These are phyloP conservation scores for Russula sp. DNA, from an alignment of 768 basidiomycete species.

Conservation along the genomic window DNA sequence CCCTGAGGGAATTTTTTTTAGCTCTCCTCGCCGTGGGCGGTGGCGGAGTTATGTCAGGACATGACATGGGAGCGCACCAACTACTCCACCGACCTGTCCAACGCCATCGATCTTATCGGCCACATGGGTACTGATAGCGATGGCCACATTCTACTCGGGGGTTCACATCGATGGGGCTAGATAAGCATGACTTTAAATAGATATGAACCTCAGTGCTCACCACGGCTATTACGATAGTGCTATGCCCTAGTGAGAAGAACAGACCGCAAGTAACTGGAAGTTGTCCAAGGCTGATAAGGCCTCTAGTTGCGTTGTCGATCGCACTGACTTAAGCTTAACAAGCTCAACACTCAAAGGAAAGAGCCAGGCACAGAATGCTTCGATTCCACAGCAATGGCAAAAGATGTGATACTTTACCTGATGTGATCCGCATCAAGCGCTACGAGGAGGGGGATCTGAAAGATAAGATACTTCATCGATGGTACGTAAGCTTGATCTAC, in stretches of 20 bases:
- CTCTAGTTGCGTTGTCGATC: constrained; percentile 87
- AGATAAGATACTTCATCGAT: background rate
- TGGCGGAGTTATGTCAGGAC: background rate
- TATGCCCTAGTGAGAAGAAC: constrained; percentile 89
- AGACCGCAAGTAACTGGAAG: constrained; percentile 83
- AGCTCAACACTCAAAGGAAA: constrained; percentile 9
- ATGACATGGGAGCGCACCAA: constrained; percentile 50
- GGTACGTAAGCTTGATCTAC: background rate
- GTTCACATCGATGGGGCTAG: background rate
- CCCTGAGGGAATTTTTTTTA: constrained; percentile 42
- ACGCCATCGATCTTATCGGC: constrained; percentile 58
- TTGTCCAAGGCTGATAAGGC: constrained; percentile 68
- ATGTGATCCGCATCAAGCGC: constrained; percentile 90
- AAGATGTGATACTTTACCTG: constrained; percentile 46
- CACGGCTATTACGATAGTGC: constrained; percentile 81
- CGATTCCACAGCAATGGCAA: constrained; percentile 8
- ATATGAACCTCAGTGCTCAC: constrained; percentile 41
- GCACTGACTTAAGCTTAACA: constrained; percentile 60
- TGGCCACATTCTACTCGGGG: constrained; percentile 60
- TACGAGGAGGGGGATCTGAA: constrained; percentile 34
- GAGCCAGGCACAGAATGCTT: background rate
- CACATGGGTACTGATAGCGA: constrained; percentile 66
- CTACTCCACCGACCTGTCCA: constrained; percentile 64
- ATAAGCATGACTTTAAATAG: background rate
- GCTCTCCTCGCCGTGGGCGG: background rate